Evolutionary conservation across 2,329 filamentous ascomycete species (phyloP), one percentile per base, ranked within the genome.

Genomic region (Alternaria conjuncta): DNA sequence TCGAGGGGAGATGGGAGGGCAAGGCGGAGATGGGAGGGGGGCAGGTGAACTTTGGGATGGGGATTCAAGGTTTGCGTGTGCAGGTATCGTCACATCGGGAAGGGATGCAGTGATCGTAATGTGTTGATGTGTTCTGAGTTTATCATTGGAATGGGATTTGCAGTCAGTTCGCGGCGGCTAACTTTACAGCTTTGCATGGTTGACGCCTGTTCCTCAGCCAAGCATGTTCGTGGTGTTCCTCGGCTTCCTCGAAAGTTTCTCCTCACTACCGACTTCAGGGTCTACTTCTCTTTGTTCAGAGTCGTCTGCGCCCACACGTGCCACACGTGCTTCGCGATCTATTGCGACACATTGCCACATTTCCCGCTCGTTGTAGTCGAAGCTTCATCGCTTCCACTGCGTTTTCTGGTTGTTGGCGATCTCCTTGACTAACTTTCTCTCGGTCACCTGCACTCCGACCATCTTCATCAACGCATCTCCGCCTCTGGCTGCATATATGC

Each of bases 271-370:
- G 1, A 11, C 0, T 18, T 18, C 36, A 18, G 36, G 36, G 36
- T 41, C 36, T 18, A 41, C 15, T 41, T 41, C 36, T 11, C 36
- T 3, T 18, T 5, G 2, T n/a, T 36, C 8, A 36, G 4, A 9
- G 15, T 41, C 36, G 15, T 41, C 3, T 41, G 8, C 36, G 36
- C 5, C 36, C 36, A 41, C 36, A 41, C 4, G n/a, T 11, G 1
- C 9, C 6, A 41, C 36, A 41, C 36, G 36, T 41, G 36, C 36
- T 18, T 18, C 9, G 36, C 36, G 36, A 41, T 18, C 36, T 41
- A 0, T 0, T 18, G 36, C n/a, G 36, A 18, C 0, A 5, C n/a
- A 41, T 18, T 2, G 9, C n/a, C 2, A 11, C 9, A 6, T 6
- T 11, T 2, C 36, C 36, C 3, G 36, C 36, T 41, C 36, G 36